Evolutionary conservation across 2,329 filamentous ascomycete genomes (phyloP).

Genomic region (Pseudopyricularia cyperi): DNA sequence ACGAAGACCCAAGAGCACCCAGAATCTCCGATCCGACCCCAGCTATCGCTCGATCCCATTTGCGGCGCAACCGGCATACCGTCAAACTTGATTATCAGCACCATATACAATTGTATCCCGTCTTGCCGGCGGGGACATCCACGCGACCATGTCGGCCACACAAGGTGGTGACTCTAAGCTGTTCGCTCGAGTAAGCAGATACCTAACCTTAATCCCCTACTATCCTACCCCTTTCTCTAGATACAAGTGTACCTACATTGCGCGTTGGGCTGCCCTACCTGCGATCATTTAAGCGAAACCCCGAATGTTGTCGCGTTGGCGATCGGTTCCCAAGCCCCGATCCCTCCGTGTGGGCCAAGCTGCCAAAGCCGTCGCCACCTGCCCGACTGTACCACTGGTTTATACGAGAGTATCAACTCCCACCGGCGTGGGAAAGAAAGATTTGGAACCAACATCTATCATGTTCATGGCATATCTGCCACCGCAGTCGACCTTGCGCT

Average conservation of each 20-base stretch:
- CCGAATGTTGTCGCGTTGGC: background rate
- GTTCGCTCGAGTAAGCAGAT: conserved; percentile 74
- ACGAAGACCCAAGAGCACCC: background rate
- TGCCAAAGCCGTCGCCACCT: background rate
- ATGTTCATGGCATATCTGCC: conserved; percentile 44
- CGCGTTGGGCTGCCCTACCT: background rate
- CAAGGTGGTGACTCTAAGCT: conserved; percentile 93
- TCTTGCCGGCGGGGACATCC: conserved; percentile 3
- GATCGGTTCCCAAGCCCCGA: background rate
- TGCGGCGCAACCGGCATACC: background rate
- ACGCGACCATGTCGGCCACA: conserved; percentile 37
- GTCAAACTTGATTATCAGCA: background rate
- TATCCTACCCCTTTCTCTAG: conserved; percentile 1
- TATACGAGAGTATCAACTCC: background rate
- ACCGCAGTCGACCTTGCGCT: conserved; percentile 23
- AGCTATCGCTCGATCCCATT: background rate
- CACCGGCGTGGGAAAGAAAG: background rate
- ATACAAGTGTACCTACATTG: background rate
- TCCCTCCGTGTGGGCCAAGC: background rate
- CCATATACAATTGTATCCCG: background rate
- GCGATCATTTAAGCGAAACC: background rate
- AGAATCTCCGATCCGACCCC: background rate
- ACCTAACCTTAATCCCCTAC: background rate
- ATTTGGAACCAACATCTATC: conserved; percentile 6
- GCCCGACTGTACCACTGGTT: background rate